Base-by-base conservation (phyloP, 2,329 filamentous ascomycete species). In the Hypoxylon sp. region DNA sequence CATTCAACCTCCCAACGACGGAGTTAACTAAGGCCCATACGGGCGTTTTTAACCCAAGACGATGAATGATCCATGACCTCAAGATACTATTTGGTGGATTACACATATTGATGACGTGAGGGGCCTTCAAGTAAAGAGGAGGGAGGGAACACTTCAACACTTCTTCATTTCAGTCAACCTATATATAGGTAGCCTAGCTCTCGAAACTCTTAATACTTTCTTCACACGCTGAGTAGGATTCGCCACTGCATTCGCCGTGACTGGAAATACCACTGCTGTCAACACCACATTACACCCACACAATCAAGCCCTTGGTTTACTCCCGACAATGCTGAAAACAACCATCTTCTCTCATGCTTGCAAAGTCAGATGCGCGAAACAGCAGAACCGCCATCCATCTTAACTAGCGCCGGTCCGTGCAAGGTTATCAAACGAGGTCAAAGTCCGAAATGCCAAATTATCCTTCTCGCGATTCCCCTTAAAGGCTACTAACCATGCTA, bases 351-450 rank as follows among this genome's bases (percentile, higher is more conserved):
- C 44, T 64, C 64, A 67, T 69, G 58, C 64, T 67, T 65, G 53
- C 57, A 36, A 64, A 69, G 56, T 62, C 55, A 69, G 64, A 69
- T 59, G 61, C 44, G 64, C 36, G 57, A 61, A 69, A 72, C 49
- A 69, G 60, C 63, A 65, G 58, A 67, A 65, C 67, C 48, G 65
- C 70, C 70, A 62, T 70, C 72, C 66, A 49, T 64, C 72, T 64
- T 73, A 73, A 70, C 72, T 74, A 74, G 72, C 72, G 71, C 72
- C 72, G 59, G 67, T 59, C 62, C 51, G 60, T 70, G 64, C 53
- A 71, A 68, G 63, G 58, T 64, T 62, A 58, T 62, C 53, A 56
- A 64, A 65, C 55, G 62, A 66, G 62, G 58, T 58, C 38, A 58
- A 70, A 65, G 61, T 62, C 64, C 54, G 61, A 65, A 63, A 69